phyloP scores from a whole-genome alignment of 345 rosid species.

The Pugionium dolabratum region DNA sequence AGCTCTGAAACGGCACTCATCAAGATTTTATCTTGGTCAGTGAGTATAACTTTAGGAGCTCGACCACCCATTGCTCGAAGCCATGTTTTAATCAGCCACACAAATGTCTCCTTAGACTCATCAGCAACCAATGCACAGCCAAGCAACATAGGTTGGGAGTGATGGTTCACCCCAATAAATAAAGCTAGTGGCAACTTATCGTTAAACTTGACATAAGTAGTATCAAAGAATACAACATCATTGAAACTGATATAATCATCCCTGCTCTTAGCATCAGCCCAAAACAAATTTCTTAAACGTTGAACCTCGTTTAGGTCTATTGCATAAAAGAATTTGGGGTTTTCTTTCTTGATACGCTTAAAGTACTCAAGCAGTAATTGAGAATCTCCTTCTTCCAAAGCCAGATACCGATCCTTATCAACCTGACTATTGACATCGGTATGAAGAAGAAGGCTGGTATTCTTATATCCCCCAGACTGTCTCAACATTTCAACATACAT shows the following conservation, averaged over 20 bases:
- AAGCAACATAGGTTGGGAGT: conserved; percentile 48
- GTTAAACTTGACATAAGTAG: conserved; percentile 49
- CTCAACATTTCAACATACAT: conserved; percentile 58
- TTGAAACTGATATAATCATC: conserved; percentile 45
- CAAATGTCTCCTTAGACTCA: conserved; percentile 45
- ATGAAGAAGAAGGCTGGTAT: conserved; percentile 27
- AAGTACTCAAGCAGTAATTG: conserved; percentile 49
- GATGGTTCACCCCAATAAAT: conserved; percentile 52
- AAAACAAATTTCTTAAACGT: conserved; percentile 47
- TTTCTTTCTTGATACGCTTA: conserved; percentile 54
- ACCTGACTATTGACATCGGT: conserved; percentile 35
- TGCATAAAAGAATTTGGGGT: conserved; percentile 49
- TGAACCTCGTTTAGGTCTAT: conserved; percentile 50
- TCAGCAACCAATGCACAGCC: conserved; percentile 54
- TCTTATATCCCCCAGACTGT: conserved; percentile 47
- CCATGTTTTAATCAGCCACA: conserved; percentile 51
- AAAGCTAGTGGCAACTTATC: conserved; percentile 52
- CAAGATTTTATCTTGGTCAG: conserved; percentile 49
- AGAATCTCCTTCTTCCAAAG: conserved; percentile 50
- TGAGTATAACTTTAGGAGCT: conserved; percentile 50
- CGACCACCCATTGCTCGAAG: conserved; percentile 52
- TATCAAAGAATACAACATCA: conserved; percentile 53
- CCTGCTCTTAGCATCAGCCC: conserved; percentile 56
- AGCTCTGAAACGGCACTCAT: conserved; percentile 44
- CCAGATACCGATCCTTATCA: conserved; percentile 43